Evolutionary conservation across 306 rosid genomes (phyloP).

Genomic region (Astragalus glycyphyllos): DNA sequence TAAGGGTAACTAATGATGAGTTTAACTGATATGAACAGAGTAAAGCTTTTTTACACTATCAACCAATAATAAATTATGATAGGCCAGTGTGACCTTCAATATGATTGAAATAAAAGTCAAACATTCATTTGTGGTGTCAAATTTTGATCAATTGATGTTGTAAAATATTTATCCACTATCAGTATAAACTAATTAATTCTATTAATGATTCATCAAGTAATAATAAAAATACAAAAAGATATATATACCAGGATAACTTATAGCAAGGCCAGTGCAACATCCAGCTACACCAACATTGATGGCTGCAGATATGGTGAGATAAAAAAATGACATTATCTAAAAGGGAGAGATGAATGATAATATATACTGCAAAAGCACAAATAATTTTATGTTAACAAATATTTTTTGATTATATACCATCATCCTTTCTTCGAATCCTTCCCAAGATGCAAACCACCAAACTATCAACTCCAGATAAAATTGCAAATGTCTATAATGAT

Average conservation of each 20-base stretch:
- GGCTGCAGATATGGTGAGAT: constrained; percentile 45
- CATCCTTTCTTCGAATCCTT: constrained; percentile 81
- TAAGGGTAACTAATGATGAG: no score
- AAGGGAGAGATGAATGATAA: neutral
- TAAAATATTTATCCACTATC: no score
- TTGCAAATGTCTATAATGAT: constrained; percentile 35
- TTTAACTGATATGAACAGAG: no score
- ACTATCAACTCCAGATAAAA: constrained; percentile 58
- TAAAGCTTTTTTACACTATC: no score
- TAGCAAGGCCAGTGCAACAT: constrained; percentile 87
- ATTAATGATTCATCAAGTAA: no score
- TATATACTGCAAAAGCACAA: neutral
- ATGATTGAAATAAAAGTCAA: no score
- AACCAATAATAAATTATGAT: no score
- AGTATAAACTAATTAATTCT: no score
- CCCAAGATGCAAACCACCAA: constrained; percentile 80
- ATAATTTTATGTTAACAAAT: neutral
- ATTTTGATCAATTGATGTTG: no score
- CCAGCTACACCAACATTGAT: constrained; percentile 90
- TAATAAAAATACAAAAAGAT: neutral
- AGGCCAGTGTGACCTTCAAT: no score
- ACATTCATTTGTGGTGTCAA: no score
- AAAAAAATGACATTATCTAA: constrained; percentile 26
- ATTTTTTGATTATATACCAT: constrained; percentile 46
- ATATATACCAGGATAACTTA: constrained; percentile 77